A percentile compares a stretch with the other conserved stretches of the same genome.
Evolutionary conservation across 2,329 filamentous ascomycete species (phyloP).

Genomic region (Ophiostoma novo-ulmi): DNA sequence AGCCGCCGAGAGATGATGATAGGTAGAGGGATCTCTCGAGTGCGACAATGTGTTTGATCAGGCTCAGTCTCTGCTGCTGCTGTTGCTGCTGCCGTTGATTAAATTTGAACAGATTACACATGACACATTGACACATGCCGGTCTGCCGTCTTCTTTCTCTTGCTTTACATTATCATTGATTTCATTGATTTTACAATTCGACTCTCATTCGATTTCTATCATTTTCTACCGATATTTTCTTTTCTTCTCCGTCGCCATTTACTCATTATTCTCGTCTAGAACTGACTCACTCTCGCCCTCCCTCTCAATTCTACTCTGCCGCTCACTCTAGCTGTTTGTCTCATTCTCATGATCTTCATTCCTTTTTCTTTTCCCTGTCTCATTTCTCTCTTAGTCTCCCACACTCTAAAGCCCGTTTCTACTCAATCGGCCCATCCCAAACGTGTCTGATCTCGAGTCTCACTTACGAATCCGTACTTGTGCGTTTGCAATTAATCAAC

Average conservation of each 20-base stretch:
- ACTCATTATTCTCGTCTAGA: not conserved
- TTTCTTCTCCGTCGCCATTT: too few relatives aligned
- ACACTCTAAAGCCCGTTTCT: too few relatives aligned
- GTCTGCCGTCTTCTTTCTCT: too few relatives aligned
- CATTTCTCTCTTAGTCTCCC: not conserved
- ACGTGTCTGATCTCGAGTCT: not conserved
- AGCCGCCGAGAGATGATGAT: too few relatives aligned
- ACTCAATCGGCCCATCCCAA: not conserved
- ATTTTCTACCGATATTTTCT: too few relatives aligned
- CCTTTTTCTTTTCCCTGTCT: not conserved
- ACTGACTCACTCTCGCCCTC: not conserved
- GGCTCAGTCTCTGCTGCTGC: too few relatives aligned
- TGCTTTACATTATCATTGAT: too few relatives aligned
- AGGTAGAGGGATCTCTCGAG: not conserved
- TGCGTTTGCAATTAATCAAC: not conserved
- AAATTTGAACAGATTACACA: too few relatives aligned
- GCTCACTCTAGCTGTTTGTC: not conserved
- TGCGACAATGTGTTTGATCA: not conserved
- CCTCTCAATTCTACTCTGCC: not conserved
- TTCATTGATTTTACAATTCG: too few relatives aligned
- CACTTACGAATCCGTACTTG: slow-evolving; percentile 2
- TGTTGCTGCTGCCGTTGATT: too few relatives aligned
- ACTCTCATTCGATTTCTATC: too few relatives aligned
- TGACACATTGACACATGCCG: too few relatives aligned
- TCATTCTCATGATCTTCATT: not conserved